Conservation (phyloP, 2,329 filamentous ascomycete genomes). For the Aspergillus oerlinghausenensis region DNA sequence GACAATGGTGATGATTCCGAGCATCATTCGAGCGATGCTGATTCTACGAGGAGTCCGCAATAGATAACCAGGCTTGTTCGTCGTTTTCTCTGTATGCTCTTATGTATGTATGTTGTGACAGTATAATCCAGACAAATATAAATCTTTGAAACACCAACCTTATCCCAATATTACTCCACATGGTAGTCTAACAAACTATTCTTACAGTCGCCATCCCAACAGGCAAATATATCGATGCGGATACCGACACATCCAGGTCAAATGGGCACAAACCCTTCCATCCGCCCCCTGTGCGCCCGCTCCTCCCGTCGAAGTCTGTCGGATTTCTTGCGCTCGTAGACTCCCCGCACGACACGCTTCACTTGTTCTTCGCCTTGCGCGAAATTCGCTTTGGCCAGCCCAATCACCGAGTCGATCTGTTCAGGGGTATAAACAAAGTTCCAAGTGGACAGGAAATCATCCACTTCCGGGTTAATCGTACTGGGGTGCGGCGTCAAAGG, state of each 20-base stretch:
- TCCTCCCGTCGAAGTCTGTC: slow-evolving; percentile 32
- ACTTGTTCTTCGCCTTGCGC: slow-evolving; percentile 75
- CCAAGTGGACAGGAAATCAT: slow-evolving; percentile 91
- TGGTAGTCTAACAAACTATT: not conserved
- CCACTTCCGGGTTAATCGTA: slow-evolving; percentile 71
- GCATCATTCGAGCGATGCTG: not conserved
- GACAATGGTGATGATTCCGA: slow-evolving; percentile 1
- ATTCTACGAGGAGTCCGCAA: not conserved
- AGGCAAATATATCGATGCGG: not conserved
- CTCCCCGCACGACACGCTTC: slow-evolving; percentile 71
- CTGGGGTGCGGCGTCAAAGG: slow-evolving; percentile 51
- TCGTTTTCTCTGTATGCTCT: not conserved
- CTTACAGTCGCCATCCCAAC: not conserved
- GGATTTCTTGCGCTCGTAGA: slow-evolving; percentile 87
- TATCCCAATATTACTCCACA: not conserved
- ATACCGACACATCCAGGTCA: slow-evolving; percentile 7
- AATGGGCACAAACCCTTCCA: slow-evolving; percentile 31
- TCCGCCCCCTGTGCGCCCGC: slow-evolving; percentile 18
- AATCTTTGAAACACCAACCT: not conserved
- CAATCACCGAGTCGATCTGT: slow-evolving; percentile 80
- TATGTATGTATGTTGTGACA: not conserved
- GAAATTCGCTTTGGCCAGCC: slow-evolving; percentile 81
- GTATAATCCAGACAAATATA: not conserved
- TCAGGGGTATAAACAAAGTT: slow-evolving; percentile 95
- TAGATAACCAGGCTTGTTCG: not conserved